These are phyloP conservation scores for Filosporella fistucella DNA, from an alignment of 495 filamentous ascomycete genomes.

Conservation along the genomic window DNA sequence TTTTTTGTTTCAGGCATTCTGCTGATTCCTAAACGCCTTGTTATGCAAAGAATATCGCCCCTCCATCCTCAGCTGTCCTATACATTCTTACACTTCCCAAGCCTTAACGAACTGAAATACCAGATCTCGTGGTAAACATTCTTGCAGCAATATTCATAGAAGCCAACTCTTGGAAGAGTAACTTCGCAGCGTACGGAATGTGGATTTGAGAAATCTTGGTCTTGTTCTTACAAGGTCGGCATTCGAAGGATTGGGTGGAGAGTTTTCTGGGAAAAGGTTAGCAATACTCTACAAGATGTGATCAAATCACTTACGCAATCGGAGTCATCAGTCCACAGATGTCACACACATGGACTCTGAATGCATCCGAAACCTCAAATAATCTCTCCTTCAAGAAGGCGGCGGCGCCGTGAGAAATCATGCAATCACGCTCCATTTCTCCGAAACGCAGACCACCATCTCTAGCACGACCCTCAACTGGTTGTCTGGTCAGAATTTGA, in stretches of 20 bases:
- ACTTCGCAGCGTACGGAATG: constrained; percentile 96
- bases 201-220: constrained; percentile 95
- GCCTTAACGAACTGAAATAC: constrained; percentile 57
- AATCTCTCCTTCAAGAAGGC: constrained; percentile 95
- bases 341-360: constrained; percentile 96
- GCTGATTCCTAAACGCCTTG: constrained; percentile 20
- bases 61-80: neutral
- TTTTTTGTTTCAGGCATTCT: constrained; percentile 15
- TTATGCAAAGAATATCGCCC: constrained; percentile 20
- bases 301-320: constrained; percentile 75
- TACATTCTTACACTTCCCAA: constrained; percentile 17
- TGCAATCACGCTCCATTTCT: constrained; percentile 99
- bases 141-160: constrained; percentile 97
- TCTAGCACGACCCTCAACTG: constrained; percentile 95
- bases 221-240: constrained; percentile 97
- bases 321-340: constrained; percentile 99
- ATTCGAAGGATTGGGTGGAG: constrained; percentile 91
- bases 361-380: constrained; percentile 97
- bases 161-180: constrained; percentile 96
- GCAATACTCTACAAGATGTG: constrained; percentile 2
- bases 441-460: constrained; percentile 98
- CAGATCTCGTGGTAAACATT: constrained; percentile 87
- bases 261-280: constrained; percentile 65
- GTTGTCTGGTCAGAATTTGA: constrained; percentile 95
- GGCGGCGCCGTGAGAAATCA: constrained; percentile 97